Base-by-base conservation (phyloP, 306 rosid species). In the Mimosa bimucronata region DNA sequence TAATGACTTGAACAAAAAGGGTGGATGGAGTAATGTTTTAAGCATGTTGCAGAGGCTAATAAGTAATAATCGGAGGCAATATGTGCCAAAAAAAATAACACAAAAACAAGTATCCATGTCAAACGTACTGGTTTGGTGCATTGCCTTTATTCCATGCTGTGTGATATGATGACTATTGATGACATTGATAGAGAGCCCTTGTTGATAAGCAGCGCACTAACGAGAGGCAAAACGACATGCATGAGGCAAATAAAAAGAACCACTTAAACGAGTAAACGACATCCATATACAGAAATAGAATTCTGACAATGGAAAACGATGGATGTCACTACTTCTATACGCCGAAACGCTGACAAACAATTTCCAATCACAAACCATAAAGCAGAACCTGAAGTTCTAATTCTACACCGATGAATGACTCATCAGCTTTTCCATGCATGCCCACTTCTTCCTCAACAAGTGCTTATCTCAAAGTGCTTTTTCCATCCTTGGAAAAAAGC, bases 281-380 rank as follows among this genome's bases (percentile, higher is more conserved):
- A 13, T 6, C 38, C 38, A 64, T 64, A 21, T 11, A 15, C 2
- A 6, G 16, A 64, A 15, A 64, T 31, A 34, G 14, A 34, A 66
- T 16, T 38, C 25, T 25, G 48, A 9, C 28, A 42, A 16, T 37
- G 25, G 29, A 75, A 78, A 68, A 7, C 21, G 7, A 25, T 12
- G 55, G 7, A 25, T 8, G 55, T 23, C 48, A 82, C 60, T 18
- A 53, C 78, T 76, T 1, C 62, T 55, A 67, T 79, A 73, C 75
- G 74, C 77, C 70, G 13, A 65, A 76, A 84, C 71, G 9, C 78
- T 57, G 75, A 66, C 79, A 81, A 83, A 30, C 65, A 84, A 45
- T 78, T 73, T 74, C 78, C 76, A 83, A 34, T 57, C 62, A 31
- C 46, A 66, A 31, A 3, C 26, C 28, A 3, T 6, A 53, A 40